Evolutionary conservation across 192 early-diverging fungal species (phyloP), one percentile per base, ranked within the genome.

Genomic region (Podila clonocystis): DNA sequence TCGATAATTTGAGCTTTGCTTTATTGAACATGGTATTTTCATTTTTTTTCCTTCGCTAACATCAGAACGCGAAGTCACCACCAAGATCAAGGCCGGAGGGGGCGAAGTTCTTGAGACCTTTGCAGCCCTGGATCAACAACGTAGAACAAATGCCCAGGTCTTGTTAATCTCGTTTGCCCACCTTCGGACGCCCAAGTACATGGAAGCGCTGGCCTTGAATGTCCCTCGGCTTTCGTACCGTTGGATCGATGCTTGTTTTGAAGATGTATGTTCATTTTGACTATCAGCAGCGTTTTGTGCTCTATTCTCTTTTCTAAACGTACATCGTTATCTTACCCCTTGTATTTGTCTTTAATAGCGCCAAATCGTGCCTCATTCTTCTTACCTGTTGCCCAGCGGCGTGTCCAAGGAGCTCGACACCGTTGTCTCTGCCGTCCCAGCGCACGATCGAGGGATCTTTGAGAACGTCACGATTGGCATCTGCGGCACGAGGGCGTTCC

Each of bases 191-290:
- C 41, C 61, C 26, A 80, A 80, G 36, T 80, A 73, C 29, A 26
- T 73, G 11, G 30, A 63, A 4, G 70, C 77, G 0, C 15, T 80
- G 29, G 77, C 77, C 0, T 7, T 73, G 55, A 73, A 73, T 57
- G 31, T 73, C 31, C 65, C 77, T 24, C 61, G 77, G 5, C 22
- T 80, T 0, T 80, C 70, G 0, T 31, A 65, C 60, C 65, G 49
- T 1, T 80, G 77, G 77, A 50, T 80, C 31, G 77, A 80, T n/a
- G 12, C 33, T 17, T 73, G 77, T n/a, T 20, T 19, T 17, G 52
- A 67, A 5, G 52, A 31, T 24, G 76, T 79, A 79, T 48, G 70
- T 33, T 29, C 34, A 36, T 36, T 36, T 36, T 36, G 34, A 58
- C 31, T 15, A 20, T 62, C 20, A 58, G 24, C 29, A 31, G 20